phyloP scores from a whole-genome alignment of 225 moss, liverwort and hornwort species.

The Ulota crispa region DNA sequence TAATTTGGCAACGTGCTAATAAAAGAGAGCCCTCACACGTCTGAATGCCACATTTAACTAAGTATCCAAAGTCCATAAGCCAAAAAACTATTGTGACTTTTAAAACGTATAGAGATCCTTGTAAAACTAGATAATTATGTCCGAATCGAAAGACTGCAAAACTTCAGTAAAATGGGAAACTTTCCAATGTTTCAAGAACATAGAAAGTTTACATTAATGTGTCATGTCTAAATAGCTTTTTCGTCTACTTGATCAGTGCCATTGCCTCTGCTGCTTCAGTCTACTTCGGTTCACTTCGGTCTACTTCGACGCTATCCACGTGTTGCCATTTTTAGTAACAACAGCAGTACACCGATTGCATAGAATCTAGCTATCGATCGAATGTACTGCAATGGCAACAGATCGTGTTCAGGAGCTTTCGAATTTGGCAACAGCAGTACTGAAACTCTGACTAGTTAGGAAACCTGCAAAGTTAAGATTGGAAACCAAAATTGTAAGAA shows the following conservation, averaged over 20 bases:
- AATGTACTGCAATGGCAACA: background rate
- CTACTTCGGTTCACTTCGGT: too few relatives aligned
- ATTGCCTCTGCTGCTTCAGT: background rate
- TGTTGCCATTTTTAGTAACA: slow-evolving; percentile 4
- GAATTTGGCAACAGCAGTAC: background rate
- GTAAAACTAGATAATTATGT: too few relatives aligned
- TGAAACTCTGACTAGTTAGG: background rate
- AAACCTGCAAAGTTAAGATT: too few relatives aligned
- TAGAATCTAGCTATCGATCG: background rate
- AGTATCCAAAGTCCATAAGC: too few relatives aligned
- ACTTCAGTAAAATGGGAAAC: too few relatives aligned
- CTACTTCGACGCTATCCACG: background rate
- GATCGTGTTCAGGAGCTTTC: background rate
- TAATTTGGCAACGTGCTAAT: background rate
- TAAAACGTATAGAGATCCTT: too few relatives aligned
- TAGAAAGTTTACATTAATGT: too few relatives aligned
- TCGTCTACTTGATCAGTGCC: background rate
- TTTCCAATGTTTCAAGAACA: too few relatives aligned
- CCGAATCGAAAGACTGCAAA: too few relatives aligned
- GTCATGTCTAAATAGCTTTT: background rate
- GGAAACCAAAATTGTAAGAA: background rate
- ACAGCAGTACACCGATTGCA: background rate
- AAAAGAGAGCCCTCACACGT: too few relatives aligned
- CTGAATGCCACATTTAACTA: too few relatives aligned
- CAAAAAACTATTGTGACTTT: too few relatives aligned